Conservation (phyloP, 1,284 basidiomycete species). For the Pseudozyma thailandica region DNA sequence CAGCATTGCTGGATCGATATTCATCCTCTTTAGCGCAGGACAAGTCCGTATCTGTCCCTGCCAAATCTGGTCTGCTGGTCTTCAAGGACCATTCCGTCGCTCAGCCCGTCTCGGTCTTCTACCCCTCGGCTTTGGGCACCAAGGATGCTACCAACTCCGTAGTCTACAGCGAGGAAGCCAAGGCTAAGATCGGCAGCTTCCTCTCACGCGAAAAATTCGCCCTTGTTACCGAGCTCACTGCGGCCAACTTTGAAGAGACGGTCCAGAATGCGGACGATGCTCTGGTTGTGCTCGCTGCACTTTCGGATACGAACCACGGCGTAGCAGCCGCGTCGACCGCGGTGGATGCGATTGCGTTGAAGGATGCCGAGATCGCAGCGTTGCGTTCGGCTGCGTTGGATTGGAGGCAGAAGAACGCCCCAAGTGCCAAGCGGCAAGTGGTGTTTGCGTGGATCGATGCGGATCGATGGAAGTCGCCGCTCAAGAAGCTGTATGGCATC, state of each 20-base stretch:
- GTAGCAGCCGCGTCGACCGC: too few species aligned
- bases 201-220: constrained; percentile 52
- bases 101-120: constrained; percentile 40
- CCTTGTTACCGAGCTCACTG: constrained; percentile 53
- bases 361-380: constrained; percentile 47
- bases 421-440: constrained; percentile 10
- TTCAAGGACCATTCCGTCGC: constrained; percentile 60
- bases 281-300: constrained; percentile 56
- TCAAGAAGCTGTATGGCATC: constrained; percentile 51
- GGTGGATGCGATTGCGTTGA: too few species aligned
- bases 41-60: constrained; percentile 8
- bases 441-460: constrained; percentile 65
- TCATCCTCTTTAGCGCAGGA: constrained; percentile 19
- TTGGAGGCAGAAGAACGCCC: constrained; percentile 38
- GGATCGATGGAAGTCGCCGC: constrained; percentile 54
- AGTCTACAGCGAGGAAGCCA: constrained; percentile 22
- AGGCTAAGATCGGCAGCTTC: constrained; percentile 38
- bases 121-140: constrained; percentile 26
- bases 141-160: constrained; percentile 5
- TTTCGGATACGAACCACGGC: constrained; percentile 54
- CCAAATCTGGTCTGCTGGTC: constrained; percentile 56
- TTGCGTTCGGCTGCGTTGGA: constrained; percentile 44
- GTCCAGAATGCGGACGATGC: constrained; percentile 47
- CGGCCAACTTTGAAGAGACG: constrained; percentile 53
- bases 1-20: constrained; percentile 49